Base-by-base conservation (phyloP, 257 asterid genomes). In the Solanum gandarillasii region DNA sequence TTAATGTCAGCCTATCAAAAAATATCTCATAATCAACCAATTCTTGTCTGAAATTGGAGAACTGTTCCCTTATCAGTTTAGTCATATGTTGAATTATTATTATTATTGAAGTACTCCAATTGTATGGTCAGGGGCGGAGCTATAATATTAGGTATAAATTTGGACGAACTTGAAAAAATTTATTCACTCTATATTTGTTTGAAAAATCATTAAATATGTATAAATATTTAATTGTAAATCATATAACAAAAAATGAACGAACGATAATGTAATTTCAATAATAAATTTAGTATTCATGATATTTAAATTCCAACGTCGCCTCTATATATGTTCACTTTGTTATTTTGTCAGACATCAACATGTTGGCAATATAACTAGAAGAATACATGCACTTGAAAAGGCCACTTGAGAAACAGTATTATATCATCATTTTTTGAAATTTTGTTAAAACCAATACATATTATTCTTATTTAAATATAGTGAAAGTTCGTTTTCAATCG, bases 101-200 rank as follows among this genome's bases (percentile, higher is more conserved):
- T 27, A 48, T 16, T 27, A 67, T 9, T 36, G 12, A 38, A 5
- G 81, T 85, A 65, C 76, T 70, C n/a, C 5, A 67, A 25, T 60
- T 65, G 18, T 85, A 3, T 35, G 82, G 29, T 35, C 29, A 35
- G 82, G 82, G 18, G 21, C 5, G 31, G 5, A 73, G 31, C 48
- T 20, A 35, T 1, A 73, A 73, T 73, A 35, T 73, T 73, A 73
- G 31, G 20, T 73, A 35, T 11, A 9, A 4, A 20, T 72, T 32
- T 34, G 1, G 0, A 34, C 0, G 0, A 35, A 20, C 0, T 14
- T 0, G 1, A 4, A 20, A 4, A 2, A 9, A 3, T 7, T 67
- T 25, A 14, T 13, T 29, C 5, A 60, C 6, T 23, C 2, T 23
- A 0, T 60, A 60, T 23, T 60, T 60, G 0, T 60, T 21, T 23